Conservation (phyloP, 768 basidiomycete genomes). For the Auricularia cornea region DNA sequence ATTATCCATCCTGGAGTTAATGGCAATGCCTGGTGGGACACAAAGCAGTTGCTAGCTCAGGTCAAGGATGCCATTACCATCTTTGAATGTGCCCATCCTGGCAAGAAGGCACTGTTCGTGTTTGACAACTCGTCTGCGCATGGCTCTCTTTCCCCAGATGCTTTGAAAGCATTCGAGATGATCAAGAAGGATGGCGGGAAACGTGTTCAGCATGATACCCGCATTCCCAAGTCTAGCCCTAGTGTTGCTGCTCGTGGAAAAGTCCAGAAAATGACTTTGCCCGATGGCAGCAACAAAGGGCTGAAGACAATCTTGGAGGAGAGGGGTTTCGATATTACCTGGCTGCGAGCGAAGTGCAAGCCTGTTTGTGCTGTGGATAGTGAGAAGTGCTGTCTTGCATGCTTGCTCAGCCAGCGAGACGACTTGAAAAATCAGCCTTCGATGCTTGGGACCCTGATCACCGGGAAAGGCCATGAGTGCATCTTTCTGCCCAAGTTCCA, state of each 20-base stretch:
- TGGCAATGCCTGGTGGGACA: slow-evolving; percentile 7
- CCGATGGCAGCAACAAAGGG: slow-evolving; percentile 27
- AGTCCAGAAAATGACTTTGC: slow-evolving; percentile 32
- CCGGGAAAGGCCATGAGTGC: slow-evolving; percentile 1
- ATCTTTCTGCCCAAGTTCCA: slow-evolving; percentile 12
- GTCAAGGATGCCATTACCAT: no score
- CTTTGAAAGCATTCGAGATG: no score
- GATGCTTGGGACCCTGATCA: slow-evolving; percentile 20
- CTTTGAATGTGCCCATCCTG: no score
- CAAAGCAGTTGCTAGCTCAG: slow-evolving; percentile 7
- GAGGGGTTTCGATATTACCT: slow-evolving; percentile 28
- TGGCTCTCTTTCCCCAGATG: no score
- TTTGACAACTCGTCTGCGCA: no score
- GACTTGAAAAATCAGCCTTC: slow-evolving; percentile 32
- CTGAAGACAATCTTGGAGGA: slow-evolving; percentile 29
- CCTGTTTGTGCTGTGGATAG: slow-evolving; percentile 31
- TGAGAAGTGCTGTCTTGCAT: slow-evolving; percentile 28
- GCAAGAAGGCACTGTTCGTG: no score
- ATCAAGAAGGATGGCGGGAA: no score
- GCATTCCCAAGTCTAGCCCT: no score
- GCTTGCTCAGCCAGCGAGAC: slow-evolving; percentile 30
- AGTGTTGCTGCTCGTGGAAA: no score
- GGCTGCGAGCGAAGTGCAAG: slow-evolving; percentile 27
- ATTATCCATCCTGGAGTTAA: slow-evolving; percentile 9
- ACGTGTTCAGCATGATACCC: no score